Percentiles rank a stretch among this genome's conserved stretches.
Evolutionary conservation across 179 eudicot genomes (phyloP).

Genomic region (Actinidia polygama): DNA sequence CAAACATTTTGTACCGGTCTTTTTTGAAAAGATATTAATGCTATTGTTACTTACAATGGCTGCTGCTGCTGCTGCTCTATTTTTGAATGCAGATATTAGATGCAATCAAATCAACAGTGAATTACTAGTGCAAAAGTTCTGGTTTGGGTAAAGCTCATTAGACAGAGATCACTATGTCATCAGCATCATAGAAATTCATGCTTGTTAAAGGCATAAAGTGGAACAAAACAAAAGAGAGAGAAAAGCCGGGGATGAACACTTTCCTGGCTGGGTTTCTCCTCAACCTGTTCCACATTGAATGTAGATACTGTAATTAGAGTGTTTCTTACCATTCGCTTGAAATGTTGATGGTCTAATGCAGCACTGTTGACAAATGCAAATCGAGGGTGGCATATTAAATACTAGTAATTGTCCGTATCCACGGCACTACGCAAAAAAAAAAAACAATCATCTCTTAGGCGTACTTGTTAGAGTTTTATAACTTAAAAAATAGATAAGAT

Average conservation of each 20-base stretch:
- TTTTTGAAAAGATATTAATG: not conserved
- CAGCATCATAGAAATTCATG: constrained; percentile 1
- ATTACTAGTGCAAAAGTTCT: constrained; percentile 41
- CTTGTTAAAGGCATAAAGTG: not conserved
- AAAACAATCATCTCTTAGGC: too few relatives aligned
- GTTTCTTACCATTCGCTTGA: not conserved
- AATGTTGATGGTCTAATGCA: too few relatives aligned
- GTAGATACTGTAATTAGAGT: not conserved
- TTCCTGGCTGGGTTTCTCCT: not conserved
- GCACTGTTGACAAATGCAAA: too few relatives aligned
- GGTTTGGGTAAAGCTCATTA: too few relatives aligned
- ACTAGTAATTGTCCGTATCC: too few relatives aligned
- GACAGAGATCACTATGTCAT: not conserved
- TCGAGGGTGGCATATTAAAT: too few relatives aligned
- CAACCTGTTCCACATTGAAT: not conserved
- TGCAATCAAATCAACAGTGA: constrained; percentile 86
- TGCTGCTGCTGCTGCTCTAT: not conserved
- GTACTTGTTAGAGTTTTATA: too few relatives aligned
- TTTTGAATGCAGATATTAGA: constrained; percentile 76
- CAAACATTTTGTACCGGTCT: not conserved
- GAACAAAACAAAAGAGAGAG: not conserved
- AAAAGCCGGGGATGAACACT: not conserved
- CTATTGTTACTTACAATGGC: constrained; percentile 8
- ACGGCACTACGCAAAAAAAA: too few relatives aligned
- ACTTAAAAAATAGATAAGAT: too few relatives aligned